Evolutionary conservation across 371 early-diverging fungal species (phyloP).

Genomic region (Mucor saturninus): DNA sequence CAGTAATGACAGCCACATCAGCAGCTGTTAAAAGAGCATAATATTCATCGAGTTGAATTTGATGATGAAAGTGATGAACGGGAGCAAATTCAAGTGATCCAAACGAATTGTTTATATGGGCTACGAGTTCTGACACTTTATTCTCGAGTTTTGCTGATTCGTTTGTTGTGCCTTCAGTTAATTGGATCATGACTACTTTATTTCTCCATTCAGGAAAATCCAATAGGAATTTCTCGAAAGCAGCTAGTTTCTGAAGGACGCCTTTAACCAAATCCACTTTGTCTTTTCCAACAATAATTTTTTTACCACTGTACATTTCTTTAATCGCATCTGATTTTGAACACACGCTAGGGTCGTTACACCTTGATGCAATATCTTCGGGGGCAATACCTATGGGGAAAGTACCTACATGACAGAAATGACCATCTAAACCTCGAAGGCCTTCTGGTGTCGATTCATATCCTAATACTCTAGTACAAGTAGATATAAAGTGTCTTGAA

Average conservation of each 20-base stretch:
- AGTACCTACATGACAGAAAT: slow-evolving; percentile 81
- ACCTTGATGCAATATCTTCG: slow-evolving; percentile 45
- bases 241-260: slow-evolving; percentile 94
- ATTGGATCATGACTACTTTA: slow-evolving; percentile 89
- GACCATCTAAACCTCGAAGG: slow-evolving; percentile 71
- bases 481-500: slow-evolving; percentile 93
- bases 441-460: slow-evolving; percentile 87
- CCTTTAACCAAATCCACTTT: slow-evolving; percentile 99
- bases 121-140: slow-evolving; percentile 91
- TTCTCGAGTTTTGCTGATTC: slow-evolving; percentile 74
- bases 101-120: slow-evolving; percentile 92
- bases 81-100: slow-evolving; percentile 96
- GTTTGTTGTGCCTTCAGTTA: slow-evolving; percentile 49
- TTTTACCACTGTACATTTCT: slow-evolving; percentile 89
- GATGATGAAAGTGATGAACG: slow-evolving; percentile 95
- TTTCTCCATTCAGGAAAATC: slow-evolving; percentile 91
- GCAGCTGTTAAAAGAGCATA: slow-evolving; percentile 93
- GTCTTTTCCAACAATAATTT: slow-evolving; percentile 97
- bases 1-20: slow-evolving; percentile 95
- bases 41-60: slow-evolving; percentile 92
- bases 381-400: slow-evolving; percentile 98
- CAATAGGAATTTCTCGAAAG: slow-evolving; percentile 91
- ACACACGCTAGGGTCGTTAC: slow-evolving; percentile 53
- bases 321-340: slow-evolving; percentile 77
- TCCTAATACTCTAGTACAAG: slow-evolving; percentile 91